Conservation (phyloP, 1,284 basidiomycete genomes). For the Ustilago lituana region DNA sequence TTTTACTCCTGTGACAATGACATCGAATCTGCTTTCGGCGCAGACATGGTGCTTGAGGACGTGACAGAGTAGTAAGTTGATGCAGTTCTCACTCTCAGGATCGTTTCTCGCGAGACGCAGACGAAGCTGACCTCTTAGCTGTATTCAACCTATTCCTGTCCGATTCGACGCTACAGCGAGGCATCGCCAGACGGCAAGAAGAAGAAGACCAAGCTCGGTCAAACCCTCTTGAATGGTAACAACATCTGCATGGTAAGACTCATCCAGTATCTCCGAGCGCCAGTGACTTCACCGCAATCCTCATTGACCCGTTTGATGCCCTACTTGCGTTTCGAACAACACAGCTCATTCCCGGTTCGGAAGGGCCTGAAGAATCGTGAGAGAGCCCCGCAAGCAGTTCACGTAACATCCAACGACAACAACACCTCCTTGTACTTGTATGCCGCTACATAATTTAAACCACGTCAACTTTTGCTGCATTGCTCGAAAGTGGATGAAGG, state of each 20-base stretch:
- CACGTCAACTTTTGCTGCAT: too few relatives aligned
- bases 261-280: too few relatives aligned
- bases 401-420: too few relatives aligned
- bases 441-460: too few relatives aligned
- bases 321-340: not conserved
- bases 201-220: constrained; percentile 81
- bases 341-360: constrained; percentile 52
- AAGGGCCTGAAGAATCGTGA: constrained; percentile 36
- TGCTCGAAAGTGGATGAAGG: too few relatives aligned
- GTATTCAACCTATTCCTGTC: too few relatives aligned
- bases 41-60: constrained; percentile 98
- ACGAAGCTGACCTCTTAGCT: too few relatives aligned
- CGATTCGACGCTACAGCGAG: constrained; percentile 82
- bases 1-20: too few relatives aligned
- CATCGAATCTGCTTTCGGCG: not conserved
- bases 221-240: constrained; percentile 95
- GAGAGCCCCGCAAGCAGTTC: too few relatives aligned
- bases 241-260: constrained; percentile 95
- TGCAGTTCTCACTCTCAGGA: not conserved
- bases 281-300: too few relatives aligned
- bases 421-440: constrained; percentile 30
- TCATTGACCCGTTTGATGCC: too few relatives aligned
- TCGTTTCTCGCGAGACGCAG: not conserved
- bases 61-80: constrained; percentile 90
- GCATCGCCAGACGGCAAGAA: constrained; percentile 82